Conservation (phyloP, 441 rosid species). For the Gossypium davidsonii region DNA sequence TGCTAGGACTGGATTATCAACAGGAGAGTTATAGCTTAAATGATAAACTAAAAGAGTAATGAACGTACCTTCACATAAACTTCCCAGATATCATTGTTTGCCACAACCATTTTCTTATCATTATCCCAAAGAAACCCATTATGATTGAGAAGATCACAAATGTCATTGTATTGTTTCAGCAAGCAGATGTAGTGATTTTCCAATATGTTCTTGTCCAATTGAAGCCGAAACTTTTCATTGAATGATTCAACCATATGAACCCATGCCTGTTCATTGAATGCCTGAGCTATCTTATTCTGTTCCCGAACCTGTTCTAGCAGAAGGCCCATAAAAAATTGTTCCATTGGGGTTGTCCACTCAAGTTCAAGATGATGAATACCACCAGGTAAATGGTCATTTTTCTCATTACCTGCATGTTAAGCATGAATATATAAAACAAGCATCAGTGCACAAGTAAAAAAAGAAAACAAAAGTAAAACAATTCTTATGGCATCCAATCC, state of each 20-base stretch:
- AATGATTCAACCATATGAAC: slow-evolving; percentile 44
- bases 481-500: not conserved
- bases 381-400: slow-evolving; percentile 23
- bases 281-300: slow-evolving; percentile 41
- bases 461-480: not conserved
- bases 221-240: slow-evolving; percentile 45
- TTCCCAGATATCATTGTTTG: slow-evolving; percentile 56
- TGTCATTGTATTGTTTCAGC: slow-evolving; percentile 62
- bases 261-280: slow-evolving; percentile 64
- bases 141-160: slow-evolving; percentile 47
- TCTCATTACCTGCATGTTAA: slow-evolving; percentile 31
- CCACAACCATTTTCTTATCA: slow-evolving; percentile 44
- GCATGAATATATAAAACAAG: not conserved
- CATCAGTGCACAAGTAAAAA: not conserved
- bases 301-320: slow-evolving; percentile 45
- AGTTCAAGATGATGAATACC: slow-evolving; percentile 27
- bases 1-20: not conserved
- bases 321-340: slow-evolving; percentile 47
- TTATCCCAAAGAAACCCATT: slow-evolving; percentile 63
- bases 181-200: slow-evolving; percentile 48
- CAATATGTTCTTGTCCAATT: slow-evolving; percentile 39
- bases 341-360: slow-evolving; percentile 67
- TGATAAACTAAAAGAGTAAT: not conserved
- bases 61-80: slow-evolving; percentile 48
- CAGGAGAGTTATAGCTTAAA: not conserved